Base-by-base conservation (phyloP, 345 rosid genomes). In the Sisymbrium altissimum region DNA sequence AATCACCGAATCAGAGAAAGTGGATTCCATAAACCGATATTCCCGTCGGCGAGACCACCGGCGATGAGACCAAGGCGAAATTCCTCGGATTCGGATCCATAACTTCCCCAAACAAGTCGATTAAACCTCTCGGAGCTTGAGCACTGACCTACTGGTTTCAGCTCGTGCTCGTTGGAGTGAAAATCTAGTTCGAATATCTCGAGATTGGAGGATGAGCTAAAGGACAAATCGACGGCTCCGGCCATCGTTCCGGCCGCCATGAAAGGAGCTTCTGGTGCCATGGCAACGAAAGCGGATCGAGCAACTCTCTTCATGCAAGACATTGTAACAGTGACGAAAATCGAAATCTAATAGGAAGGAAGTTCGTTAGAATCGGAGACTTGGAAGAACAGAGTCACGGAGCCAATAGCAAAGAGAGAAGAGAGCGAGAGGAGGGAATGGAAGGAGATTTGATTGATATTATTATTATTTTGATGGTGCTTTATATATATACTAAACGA, bases 101-200 rank as follows among this genome's bases (percentile, higher is more conserved):
- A 54, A 54, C 59, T 54, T 54, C 59, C 59, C 38, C 38, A 54
- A 29, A 6, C 38, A 38, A 54, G 59, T 14, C 38, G 59, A 29
- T 9, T 54, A 54, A 54, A 54, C 38, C 59, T 10, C 60, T 55
- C 39, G 13, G 13, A 30, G 21, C 60, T 30, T 55, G 60, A n/a
- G 39, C 39, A 55, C 21, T 55, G 39, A 30, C 60, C 60, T 30
- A 55, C 15, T 55, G 35, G 67, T 45, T 10, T 45, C 12, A 64
- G n/a, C 3, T 89, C 90, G 7, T 35, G 93, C 73, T 90, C 91
- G 17, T 86, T 92, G 13, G 91, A 89, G 76, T 87, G 89, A 72
- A 93, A 90, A 70, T 90, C 96, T 14, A 93, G 85, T 82, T 88
- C 80, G 69, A 90, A 90, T 84, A 90, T 90, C 85, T 90, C 97